Evolutionary conservation across 2,329 filamentous ascomycete species (phyloP), one percentile per base, ranked within the genome.

Genomic region (Hypoxylon sp.): DNA sequence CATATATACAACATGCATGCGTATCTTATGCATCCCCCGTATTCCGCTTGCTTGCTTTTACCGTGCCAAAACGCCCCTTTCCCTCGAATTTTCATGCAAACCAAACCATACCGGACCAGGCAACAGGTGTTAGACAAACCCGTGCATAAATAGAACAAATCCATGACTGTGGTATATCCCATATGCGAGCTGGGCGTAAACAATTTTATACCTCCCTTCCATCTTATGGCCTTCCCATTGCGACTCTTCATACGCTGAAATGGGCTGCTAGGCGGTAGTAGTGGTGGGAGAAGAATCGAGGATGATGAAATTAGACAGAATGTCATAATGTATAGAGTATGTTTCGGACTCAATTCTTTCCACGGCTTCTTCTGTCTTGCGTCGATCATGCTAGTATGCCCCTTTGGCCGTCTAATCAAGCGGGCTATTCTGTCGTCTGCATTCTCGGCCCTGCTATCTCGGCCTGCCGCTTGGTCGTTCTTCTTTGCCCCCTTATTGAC

Each of bases 381-480:
- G 37, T 35, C 50, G n/a, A 44, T 10, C 39, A 3, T 35, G 26
- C 19, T 29, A 39, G 46, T 10, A 51, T 31, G 14, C 22, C 39
- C 22, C 17, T 47, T 44, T 44, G 29, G 37, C 37, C n/a, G 17
- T 35, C n/a, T 9, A 13, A 11, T 22, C 31, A 24, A 29, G 22
- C 37, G 52, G 60, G 35, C 17, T 42, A 22, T 50, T 14, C 17
- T 31, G 10, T 63, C 54, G 19, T 31, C 47, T 29, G 24, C 17
- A 14, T 42, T n/a, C n/a, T 13, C 24, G 19, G 6, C 51, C 19
- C 48, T 3, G 26, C 19, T 50, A 44, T 46, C 51, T 73, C 44
- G 73, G 67, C 73, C 13, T 70, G 73, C 39, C 73, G 62, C 69
- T 74, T 74, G 31, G 13, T 17, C 46, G 46, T 33, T 53, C 11